Base-by-base conservation (phyloP, 257 asterid genomes). In the Gentiana dahurica region DNA sequence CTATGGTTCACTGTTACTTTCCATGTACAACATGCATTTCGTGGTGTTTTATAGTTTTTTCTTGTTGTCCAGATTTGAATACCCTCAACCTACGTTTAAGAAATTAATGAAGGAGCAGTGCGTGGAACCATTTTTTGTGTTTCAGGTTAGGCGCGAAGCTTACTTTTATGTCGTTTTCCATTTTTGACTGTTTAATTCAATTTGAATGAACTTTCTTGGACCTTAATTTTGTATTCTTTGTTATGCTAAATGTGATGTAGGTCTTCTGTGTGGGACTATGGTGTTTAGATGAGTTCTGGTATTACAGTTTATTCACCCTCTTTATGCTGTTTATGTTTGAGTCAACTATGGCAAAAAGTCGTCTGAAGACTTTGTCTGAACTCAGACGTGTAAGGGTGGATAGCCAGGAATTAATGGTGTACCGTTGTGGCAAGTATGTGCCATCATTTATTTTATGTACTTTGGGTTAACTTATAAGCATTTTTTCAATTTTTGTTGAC, bases 301-400 rank as follows among this genome's bases (percentile, higher is more conserved):
- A 92, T 71, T 91, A 91, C 83, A 91, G 96, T 66, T 64, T 91
- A 65, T 91, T 91, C 79, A 88, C 98, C 48, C 73, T 92, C 45
- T 88, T 92, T 78, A 92, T 92, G 98, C 79, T 92, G 79, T 87
- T 92, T 64, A 83, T 92, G 98, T 92, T 88, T 63, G 98, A 92
- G 80, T 92, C 98, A 45, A 92, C 98, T 49, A 92, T 92, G 98
- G 95, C 97, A 2, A 88, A 92, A 68, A 87, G 97, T 74, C 98
- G 97, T 50, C 65, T 92, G 72, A 88, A 85, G 81, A 92, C 98
- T 68, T 73, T 92, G 44, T 61, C 88, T 37, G 98, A 92, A 78
- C 96, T 87, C 58, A 83, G 98, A 66, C 95, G 98, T 49, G 98
- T 92, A 55, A 83, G 80, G 74, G 97, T 92, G 71, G 98, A 92